Evolutionary conservation across 208 protist genomes (phyloP).

Genomic region (Entamoeba invadens): DNA sequence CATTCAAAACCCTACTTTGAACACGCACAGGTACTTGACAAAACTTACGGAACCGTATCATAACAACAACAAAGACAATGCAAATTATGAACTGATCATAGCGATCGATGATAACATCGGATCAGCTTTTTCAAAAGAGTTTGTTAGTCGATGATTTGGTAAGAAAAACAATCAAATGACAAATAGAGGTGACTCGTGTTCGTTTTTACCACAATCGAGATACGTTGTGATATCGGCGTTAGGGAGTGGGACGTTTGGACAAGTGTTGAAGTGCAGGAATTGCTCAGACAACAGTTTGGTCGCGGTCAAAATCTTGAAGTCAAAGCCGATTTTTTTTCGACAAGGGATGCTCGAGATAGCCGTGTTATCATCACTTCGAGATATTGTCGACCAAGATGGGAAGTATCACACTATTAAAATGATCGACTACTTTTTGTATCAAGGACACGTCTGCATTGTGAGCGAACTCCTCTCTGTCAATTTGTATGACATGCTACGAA

Average conservation of each 20-base stretch:
- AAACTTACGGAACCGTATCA: neutral
- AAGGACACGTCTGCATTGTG: neutral
- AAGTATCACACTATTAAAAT: slow-evolving; percentile 24
- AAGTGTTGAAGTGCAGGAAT: slow-evolving; percentile 53
- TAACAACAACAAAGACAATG: neutral
- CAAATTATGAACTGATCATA: neutral
- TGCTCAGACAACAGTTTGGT: neutral
- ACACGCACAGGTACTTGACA: neutral
- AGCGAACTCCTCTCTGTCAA: slow-evolving; percentile 15
- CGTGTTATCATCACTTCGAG: neutral
- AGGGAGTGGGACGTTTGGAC: slow-evolving; percentile 68
- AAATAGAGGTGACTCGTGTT: slow-evolving; percentile 16
- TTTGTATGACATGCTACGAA: slow-evolving; percentile 64
- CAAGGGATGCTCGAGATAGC: slow-evolving; percentile 33
- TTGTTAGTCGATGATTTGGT: slow-evolving; percentile 21
- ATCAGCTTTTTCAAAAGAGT: neutral
- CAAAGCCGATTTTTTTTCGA: slow-evolving; percentile 32
- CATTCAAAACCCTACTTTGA: neutral
- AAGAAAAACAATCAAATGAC: too few relatives aligned
- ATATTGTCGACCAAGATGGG: neutral
- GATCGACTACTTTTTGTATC: neutral
- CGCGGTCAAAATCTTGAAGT: slow-evolving; percentile 39
- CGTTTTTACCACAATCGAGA: slow-evolving; percentile 47
- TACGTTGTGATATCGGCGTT: slow-evolving; percentile 43
- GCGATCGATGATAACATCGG: neutral